Conservation (phyloP, 495 filamentous ascomycete species). For the Tuber calosporum region DNA sequence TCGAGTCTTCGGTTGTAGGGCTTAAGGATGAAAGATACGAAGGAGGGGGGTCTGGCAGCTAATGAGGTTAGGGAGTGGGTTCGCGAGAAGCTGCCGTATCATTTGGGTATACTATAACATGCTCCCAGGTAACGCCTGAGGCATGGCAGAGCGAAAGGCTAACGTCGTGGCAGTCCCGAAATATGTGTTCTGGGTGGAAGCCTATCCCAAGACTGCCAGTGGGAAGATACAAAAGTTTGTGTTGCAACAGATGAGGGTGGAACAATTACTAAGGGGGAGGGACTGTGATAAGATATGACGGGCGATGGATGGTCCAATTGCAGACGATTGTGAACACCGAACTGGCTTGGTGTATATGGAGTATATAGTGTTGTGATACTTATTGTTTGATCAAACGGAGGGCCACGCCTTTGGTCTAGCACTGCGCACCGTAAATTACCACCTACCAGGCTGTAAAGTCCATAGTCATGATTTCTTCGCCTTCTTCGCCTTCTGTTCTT, state of each 20-base stretch:
- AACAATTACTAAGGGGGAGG: neutral
- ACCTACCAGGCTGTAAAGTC: neutral
- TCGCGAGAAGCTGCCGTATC: conserved; percentile 58
- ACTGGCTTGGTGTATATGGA: neutral
- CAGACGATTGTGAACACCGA: neutral
- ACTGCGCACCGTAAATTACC: neutral
- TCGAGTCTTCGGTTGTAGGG: conserved; percentile 74
- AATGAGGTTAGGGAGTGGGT: conserved; percentile 69
- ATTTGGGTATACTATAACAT: conserved; percentile 56
- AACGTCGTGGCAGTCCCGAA: conserved; percentile 60
- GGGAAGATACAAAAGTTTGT: conserved; percentile 98
- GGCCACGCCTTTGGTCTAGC: neutral
- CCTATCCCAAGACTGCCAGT: conserved; percentile 87
- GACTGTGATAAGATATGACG: neutral
- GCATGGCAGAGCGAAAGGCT: neutral
- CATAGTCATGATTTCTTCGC: neutral
- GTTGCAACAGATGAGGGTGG: conserved; percentile 57
- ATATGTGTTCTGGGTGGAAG: conserved; percentile 74
- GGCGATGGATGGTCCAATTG: neutral
- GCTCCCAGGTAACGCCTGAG: conserved; percentile 7
- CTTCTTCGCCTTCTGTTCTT: neutral
- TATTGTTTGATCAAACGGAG: neutral
- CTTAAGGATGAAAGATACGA: conserved; percentile 73
- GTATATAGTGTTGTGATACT: neutral
- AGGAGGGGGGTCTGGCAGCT: conserved; percentile 40